phyloP scores from a whole-genome alignment of 352 stramenopile species.

The Aphanomyces invadans region DNA sequence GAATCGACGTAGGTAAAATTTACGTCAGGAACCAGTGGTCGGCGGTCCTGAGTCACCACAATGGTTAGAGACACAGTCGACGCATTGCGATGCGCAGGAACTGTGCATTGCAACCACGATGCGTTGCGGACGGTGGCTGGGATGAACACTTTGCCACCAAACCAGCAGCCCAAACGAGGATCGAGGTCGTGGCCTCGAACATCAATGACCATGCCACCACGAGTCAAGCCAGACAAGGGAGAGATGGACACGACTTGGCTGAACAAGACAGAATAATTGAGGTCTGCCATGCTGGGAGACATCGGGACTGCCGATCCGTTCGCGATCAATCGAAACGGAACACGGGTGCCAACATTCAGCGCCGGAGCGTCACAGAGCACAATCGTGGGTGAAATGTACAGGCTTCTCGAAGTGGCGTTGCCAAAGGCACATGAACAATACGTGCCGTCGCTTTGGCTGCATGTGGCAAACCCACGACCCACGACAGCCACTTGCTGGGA shows the following conservation, averaged over 20 bases:
- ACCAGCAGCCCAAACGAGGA: constrained; percentile 29
- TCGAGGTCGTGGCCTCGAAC: constrained; percentile 27
- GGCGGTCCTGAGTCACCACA: constrained; percentile 23
- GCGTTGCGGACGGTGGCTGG: constrained; percentile 11
- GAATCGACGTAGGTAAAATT: constrained; percentile 26
- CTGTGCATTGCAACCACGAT: constrained; percentile 2
- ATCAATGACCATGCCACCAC: constrained; percentile 29
- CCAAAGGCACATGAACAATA: background rate
- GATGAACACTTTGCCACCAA: constrained; percentile 25
- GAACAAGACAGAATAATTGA: background rate
- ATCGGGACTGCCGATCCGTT: background rate
- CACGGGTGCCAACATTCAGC: background rate
- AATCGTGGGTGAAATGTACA: background rate
- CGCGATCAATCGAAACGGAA: background rate
- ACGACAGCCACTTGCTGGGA: background rate
- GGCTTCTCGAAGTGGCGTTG: background rate
- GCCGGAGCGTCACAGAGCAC: background rate
- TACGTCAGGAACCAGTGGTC: background rate
- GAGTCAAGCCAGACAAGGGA: constrained; percentile 26
- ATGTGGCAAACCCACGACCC: constrained; percentile 1
- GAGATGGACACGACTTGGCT: background rate
- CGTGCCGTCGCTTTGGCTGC: background rate
- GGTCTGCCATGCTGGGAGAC: background rate
- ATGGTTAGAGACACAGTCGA: constrained; percentile 23
- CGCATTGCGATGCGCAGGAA: background rate